Conservation (phyloP, 108 stramenopile genomes). For the Stephanodiscus minutulus region DNA sequence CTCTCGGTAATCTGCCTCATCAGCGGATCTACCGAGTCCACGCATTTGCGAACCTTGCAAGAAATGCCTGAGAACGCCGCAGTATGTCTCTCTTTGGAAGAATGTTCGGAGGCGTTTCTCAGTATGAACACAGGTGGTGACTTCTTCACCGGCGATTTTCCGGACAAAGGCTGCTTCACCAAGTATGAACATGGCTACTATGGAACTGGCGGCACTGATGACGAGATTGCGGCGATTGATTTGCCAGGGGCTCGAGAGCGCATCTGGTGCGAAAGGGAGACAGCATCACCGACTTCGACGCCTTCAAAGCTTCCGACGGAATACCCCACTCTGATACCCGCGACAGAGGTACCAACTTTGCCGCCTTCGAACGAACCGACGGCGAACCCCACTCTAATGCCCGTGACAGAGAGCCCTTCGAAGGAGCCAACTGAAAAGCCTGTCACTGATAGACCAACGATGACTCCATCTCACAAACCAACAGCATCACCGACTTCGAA, state of each 20-base stretch:
- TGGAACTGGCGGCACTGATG: slow-evolving; percentile 7
- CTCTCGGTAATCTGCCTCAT: no score
- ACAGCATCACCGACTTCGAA: not conserved
- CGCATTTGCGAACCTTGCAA: no score
- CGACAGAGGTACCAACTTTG: not conserved
- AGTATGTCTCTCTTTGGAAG: not conserved
- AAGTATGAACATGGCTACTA: slow-evolving; percentile 2
- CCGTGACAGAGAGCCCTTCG: not conserved
- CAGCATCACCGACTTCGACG: not conserved
- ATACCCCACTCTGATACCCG: not conserved
- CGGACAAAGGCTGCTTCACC: slow-evolving; percentile 1
- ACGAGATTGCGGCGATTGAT: not conserved
- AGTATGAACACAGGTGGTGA: slow-evolving; percentile 4
- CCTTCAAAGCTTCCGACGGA: not conserved
- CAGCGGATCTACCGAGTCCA: no score
- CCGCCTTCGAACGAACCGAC: not conserved
- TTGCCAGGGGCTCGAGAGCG: slow-evolving; percentile 2
- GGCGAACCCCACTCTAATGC: not conserved
- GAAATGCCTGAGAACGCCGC: not conserved
- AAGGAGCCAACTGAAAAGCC: not conserved
- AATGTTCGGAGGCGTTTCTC: not conserved
- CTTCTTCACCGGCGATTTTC: not conserved
- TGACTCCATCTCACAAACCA: no score
- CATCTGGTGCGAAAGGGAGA: slow-evolving; percentile 9
- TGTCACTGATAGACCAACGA: no score